Base-by-base conservation (phyloP, 202 grass and related monocot species). In the Musa balbisiana region DNA sequence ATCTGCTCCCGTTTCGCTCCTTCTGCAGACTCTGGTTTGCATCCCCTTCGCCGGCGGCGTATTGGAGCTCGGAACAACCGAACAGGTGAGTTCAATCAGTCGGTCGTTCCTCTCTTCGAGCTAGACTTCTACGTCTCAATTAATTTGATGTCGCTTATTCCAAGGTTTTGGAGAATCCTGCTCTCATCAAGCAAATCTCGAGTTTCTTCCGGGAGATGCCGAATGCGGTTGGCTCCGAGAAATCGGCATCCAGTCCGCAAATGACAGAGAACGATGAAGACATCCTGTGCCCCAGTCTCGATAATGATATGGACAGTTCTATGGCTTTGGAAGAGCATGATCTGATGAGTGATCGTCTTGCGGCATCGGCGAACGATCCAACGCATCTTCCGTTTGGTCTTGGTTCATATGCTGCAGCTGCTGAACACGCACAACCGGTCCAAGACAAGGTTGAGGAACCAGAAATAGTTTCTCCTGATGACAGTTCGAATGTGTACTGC, bases 31-130 rank as follows among this genome's bases (percentile, higher is more conserved):
- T 49, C 75, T 96, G 15, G 67, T 81, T 17, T 92, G 87, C 62
- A 69, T 90, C 53, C 87, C 92, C 8, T 79, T 90, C 17, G 88
- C 91, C 83, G 55, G 53, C n/a, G 92, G 92, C 19, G 83, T 96
- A 19, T 84, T 96, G 22, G 92, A 96, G 81, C 78, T 96, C 0
- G 92, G 92, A 16, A 92, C 87, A 9, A 77, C 83, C 51, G 81
- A 88, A 49, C 54, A 56, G 54, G 92, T 96, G 65, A 71, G 83
- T 81, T 80, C 6, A 25, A 24, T 80, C 6, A 25, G 20, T 77
- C 17, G 11, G 55, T 10, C 21, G 9, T 16, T 11, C 21, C 19
- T 43, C 25, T 43, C 17, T 65, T 24, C 65, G 51, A 72, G 17
- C 52, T 29, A 6, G n/a, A 52, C 53, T 10, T 60, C 12, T 14